Evolutionary conservation across 1,284 basidiomycete genomes (phyloP).

Genomic region (Cryptococcus wingfieldii): DNA sequence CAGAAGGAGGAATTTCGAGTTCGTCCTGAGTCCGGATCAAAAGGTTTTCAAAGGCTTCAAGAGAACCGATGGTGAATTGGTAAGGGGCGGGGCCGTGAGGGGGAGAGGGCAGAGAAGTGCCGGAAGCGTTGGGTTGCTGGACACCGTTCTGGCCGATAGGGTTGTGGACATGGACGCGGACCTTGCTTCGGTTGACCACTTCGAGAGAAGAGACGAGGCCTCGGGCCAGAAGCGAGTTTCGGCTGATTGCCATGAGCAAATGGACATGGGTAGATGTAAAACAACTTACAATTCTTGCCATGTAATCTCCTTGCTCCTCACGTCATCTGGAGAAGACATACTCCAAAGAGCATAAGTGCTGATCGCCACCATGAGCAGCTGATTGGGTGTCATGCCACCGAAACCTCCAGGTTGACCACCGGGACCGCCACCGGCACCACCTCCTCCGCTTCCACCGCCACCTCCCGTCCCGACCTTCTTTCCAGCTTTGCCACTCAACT

Average conservation of each 20-base stretch:
- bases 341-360: slow-evolving; percentile 41
- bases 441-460: slow-evolving; percentile 31
- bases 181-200: slow-evolving; percentile 87
- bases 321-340: slow-evolving; percentile 34
- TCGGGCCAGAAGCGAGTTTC: slow-evolving; percentile 90
- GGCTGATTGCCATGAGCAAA: slow-evolving; percentile 41
- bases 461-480: slow-evolving; percentile 34
- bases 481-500: slow-evolving; percentile 25
- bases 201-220: slow-evolving; percentile 91
- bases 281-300: slow-evolving; percentile 83
- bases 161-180: slow-evolving; percentile 53
- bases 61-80: slow-evolving; percentile 95
- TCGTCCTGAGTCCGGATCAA: slow-evolving; percentile 91
- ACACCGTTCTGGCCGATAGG: slow-evolving; percentile 24
- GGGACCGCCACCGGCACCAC: slow-evolving; percentile 27
- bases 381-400: slow-evolving; percentile 44
- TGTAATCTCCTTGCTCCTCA: slow-evolving; percentile 74
- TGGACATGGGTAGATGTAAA: neutral
- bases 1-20: slow-evolving; percentile 81
- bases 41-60: slow-evolving; percentile 94
- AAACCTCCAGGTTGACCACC: slow-evolving; percentile 22
- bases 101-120: slow-evolving; percentile 29
- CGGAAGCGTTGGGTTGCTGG: slow-evolving; percentile 13
- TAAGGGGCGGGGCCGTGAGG: slow-evolving; percentile 55
- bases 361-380: slow-evolving; percentile 39